Conservation (phyloP, 1,139 yeast species). For the Sugiyamaella japonica region DNA sequence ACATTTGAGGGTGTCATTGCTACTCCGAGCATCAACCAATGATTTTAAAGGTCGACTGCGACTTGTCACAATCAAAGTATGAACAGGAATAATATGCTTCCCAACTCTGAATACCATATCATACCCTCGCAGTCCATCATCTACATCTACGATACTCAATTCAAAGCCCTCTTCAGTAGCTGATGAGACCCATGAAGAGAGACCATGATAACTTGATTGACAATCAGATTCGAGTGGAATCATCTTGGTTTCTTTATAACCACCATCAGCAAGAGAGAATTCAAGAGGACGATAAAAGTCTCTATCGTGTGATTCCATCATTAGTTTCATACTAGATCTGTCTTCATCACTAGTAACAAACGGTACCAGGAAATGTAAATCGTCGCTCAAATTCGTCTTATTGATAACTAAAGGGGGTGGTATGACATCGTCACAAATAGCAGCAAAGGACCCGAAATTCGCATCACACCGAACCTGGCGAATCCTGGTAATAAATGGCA, state of each 20-base stretch:
- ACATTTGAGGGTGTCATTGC: background rate
- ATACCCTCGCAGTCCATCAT: slow-evolving; percentile 21
- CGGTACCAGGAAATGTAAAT: slow-evolving; percentile 33
- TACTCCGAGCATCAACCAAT: background rate
- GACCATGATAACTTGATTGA: slow-evolving; percentile 10
- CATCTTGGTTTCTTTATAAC: slow-evolving; percentile 11
- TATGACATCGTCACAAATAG: slow-evolving; percentile 57
- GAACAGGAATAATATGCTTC: slow-evolving; percentile 31
- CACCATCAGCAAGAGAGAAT: background rate
- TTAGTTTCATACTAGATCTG: slow-evolving; percentile 11
- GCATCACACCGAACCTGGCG: slow-evolving; percentile 66
- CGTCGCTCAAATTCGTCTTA: slow-evolving; percentile 28
- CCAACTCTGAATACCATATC: slow-evolving; percentile 28
- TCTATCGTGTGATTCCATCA: background rate
- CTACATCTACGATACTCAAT: slow-evolving; percentile 14
- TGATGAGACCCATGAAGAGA: slow-evolving; percentile 19
- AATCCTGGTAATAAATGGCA: slow-evolving; percentile 55
- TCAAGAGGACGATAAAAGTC: slow-evolving; percentile 8
- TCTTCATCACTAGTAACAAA: slow-evolving; percentile 23
- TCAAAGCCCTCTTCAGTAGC: slow-evolving; percentile 19
- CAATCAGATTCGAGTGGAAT: slow-evolving; percentile 11
- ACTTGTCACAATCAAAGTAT: slow-evolving; percentile 20
- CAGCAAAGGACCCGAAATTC: slow-evolving; percentile 65
- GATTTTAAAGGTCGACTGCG: slow-evolving; percentile 5
- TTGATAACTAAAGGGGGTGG: slow-evolving; percentile 26